phyloP scores from a whole-genome alignment of 1,284 basidiomycete genomes.

The Lignosus rhinocerotis region DNA sequence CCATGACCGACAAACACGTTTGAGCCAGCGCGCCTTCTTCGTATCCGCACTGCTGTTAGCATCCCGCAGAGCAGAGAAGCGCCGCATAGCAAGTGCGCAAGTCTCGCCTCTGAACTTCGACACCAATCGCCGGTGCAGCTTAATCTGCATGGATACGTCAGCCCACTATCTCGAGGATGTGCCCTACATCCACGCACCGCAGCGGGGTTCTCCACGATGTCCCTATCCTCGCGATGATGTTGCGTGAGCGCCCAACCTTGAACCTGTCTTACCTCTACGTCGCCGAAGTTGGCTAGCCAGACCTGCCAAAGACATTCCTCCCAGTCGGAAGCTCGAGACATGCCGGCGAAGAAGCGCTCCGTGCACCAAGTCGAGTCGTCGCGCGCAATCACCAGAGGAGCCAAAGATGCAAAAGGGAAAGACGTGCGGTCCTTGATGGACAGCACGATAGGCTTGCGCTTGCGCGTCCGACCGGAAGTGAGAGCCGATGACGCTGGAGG shows the following conservation, averaged over 20 bases:
- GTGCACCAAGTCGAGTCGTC: conserved; percentile 63
- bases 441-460: conserved; percentile 29
- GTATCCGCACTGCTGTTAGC: conserved; percentile 26
- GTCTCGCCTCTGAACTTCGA: conserved; percentile 52
- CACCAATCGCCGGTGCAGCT: conserved; percentile 45
- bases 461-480: conserved; percentile 10
- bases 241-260: conserved; percentile 22
- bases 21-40: conserved; percentile 35
- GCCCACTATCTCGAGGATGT: too few species aligned
- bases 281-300: conserved; percentile 55
- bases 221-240: background rate
- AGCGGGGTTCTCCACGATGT: background rate
- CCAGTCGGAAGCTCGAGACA: conserved; percentile 55
- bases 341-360: conserved; percentile 52
- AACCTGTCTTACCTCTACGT: conserved; percentile 30
- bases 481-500: conserved; percentile 15
- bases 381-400: conserved; percentile 49
- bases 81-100: conserved; percentile 51
- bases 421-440: conserved; percentile 32
- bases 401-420: conserved; percentile 39
- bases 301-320: conserved; percentile 70
- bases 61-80: conserved; percentile 37
- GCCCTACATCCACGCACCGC: conserved; percentile 10
- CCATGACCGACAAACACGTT: conserved; percentile 34
- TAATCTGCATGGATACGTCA: conserved; percentile 31